These are phyloP conservation scores for Rhizopogon roseolus DNA, from an alignment of 768 basidiomycete genomes.

Conservation along the genomic window DNA sequence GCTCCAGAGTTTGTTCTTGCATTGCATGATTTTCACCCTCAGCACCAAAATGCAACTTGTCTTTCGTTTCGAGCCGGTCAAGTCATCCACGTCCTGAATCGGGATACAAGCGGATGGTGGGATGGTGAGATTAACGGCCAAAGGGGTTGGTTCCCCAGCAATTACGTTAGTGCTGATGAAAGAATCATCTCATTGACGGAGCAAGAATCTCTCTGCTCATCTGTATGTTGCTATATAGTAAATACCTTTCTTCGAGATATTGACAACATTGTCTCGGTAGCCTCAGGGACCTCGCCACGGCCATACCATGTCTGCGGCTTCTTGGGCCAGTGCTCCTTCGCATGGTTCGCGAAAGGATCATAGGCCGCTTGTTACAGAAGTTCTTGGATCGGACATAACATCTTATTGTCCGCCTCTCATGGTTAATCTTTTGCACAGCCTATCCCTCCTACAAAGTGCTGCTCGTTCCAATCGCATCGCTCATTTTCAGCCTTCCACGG, in stretches of 20 bases:
- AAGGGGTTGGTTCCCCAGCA: slow-evolving; percentile 98
- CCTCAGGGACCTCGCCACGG: slow-evolving; percentile 39
- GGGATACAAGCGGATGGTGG: slow-evolving; percentile 95
- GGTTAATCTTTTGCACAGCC: slow-evolving; percentile 77
- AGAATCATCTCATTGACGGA: slow-evolving; percentile 46
- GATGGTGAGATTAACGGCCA: slow-evolving; percentile 89
- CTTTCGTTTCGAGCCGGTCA: slow-evolving; percentile 88
- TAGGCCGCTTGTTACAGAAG: slow-evolving; percentile 40
- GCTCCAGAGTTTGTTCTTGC: slow-evolving; percentile 77
- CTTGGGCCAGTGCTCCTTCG: slow-evolving; percentile 48
- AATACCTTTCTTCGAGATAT: slow-evolving; percentile 4
- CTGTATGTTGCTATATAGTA: slow-evolving; percentile 30
- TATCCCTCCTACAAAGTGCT: slow-evolving; percentile 82
- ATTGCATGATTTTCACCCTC: slow-evolving; percentile 85
- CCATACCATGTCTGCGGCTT: slow-evolving; percentile 48
- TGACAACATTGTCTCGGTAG: slow-evolving; percentile 14
- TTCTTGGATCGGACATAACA: slow-evolving; percentile 46
- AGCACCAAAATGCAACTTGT: slow-evolving; percentile 70
- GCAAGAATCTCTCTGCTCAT: slow-evolving; percentile 46
- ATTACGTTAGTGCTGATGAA: slow-evolving; percentile 77
- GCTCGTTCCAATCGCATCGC: slow-evolving; percentile 70
- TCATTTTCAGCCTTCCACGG: slow-evolving; percentile 92
- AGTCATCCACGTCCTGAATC: slow-evolving; percentile 85
- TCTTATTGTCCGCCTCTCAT: slow-evolving; percentile 77
- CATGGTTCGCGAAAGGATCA: slow-evolving; percentile 33